Evolutionary conservation across 257 asterid species (phyloP).

Genomic region (Perilla frutescens): DNA sequence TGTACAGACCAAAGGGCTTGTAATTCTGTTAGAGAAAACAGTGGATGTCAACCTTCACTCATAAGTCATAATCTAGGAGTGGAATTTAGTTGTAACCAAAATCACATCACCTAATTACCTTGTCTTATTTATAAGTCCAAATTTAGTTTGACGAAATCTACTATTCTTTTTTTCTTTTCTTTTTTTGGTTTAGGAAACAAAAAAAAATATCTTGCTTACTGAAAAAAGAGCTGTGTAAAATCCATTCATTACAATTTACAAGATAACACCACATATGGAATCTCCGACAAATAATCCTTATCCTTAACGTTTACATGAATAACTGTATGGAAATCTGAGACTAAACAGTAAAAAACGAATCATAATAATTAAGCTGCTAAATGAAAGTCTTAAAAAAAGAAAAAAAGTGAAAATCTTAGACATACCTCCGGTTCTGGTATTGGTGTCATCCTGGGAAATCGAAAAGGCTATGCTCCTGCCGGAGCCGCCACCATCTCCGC

Average conservation of each 20-base stretch:
- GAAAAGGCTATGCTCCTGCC: conserved; percentile 50
- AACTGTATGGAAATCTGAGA: conserved; percentile 32
- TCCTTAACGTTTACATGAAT: not conserved
- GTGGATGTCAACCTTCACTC: not conserved
- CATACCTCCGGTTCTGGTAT: conserved; percentile 41
- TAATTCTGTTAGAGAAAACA: not conserved
- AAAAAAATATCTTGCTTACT: conserved; percentile 16
- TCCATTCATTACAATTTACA: conserved; percentile 9
- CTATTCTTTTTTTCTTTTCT: not conserved
- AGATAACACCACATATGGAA: conserved; percentile 19
- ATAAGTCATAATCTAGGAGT: not conserved
- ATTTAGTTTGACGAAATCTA: not conserved
- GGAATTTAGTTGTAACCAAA: not conserved
- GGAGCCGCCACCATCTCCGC: conserved; percentile 28
- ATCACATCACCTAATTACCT: not conserved
- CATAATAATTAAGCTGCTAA: not conserved
- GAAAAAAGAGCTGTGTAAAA: conserved; percentile 23
- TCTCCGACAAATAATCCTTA: conserved; percentile 14
- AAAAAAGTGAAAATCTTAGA: not conserved
- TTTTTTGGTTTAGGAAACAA: conserved; percentile 28
- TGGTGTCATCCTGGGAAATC: conserved; percentile 41
- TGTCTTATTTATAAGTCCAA: not conserved
- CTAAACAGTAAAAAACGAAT: not conserved
- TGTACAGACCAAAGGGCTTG: not conserved
- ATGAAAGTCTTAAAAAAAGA: not conserved